phyloP scores from a whole-genome alignment of 257 asterid genomes.

The Anisodus tanguticus region DNA sequence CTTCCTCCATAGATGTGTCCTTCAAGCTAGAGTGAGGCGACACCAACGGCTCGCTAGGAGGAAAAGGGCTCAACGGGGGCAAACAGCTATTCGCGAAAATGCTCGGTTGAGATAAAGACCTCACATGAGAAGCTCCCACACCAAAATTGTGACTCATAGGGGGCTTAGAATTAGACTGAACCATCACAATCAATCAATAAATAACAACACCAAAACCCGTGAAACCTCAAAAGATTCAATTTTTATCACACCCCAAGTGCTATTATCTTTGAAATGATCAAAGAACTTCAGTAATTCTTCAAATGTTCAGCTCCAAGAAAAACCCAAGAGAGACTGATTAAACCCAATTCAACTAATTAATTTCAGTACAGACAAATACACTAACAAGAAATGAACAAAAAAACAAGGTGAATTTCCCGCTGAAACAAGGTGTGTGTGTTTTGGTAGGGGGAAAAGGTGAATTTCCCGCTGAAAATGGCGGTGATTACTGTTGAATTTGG shows the following conservation, averaged over 20 bases:
- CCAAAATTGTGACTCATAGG: conserved; percentile 44
- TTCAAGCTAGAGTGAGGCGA: conserved; percentile 33
- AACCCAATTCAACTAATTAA: background rate
- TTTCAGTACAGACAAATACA: background rate
- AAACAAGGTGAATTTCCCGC: conserved; percentile 44
- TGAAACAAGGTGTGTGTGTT: conserved; percentile 38
- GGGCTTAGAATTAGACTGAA: conserved; percentile 68
- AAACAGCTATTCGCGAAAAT: conserved; percentile 59
- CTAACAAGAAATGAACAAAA: background rate
- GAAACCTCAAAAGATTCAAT: background rate
- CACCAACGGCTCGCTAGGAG: conserved; percentile 62
- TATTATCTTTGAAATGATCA: background rate
- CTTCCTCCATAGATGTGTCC: conserved; percentile 66
- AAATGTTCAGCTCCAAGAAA: conserved; percentile 1
- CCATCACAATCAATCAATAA: conserved; percentile 48
- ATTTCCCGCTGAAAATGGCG: conserved; percentile 76
- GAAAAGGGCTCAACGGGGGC: conserved; percentile 88
- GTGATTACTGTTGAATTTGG: conserved; percentile 54
- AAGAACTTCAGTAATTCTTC: background rate
- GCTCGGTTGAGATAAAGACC: conserved; percentile 67
- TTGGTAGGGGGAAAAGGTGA: conserved; percentile 5
- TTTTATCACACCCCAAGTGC: background rate
- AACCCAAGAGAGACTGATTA: conserved; percentile 4
- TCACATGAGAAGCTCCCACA: conserved; percentile 50
- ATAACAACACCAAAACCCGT: background rate